These are phyloP conservation scores for Pichia nakasei DNA, from an alignment of 805 yeast species.

Conservation along the genomic window DNA sequence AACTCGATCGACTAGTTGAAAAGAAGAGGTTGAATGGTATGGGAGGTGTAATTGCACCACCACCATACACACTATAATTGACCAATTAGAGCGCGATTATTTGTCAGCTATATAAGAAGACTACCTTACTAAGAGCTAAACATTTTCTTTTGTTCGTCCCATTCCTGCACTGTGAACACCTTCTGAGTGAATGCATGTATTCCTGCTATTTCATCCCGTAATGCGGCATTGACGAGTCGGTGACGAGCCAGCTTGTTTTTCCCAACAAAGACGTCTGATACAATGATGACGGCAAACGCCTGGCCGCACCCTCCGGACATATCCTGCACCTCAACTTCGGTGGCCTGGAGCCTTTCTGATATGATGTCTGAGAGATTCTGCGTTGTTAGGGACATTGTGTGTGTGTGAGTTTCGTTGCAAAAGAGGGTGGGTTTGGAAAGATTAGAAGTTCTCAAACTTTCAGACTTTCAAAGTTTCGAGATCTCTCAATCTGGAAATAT, in stretches of 20 bases:
- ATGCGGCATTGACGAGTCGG: conserved; percentile 68
- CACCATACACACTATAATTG: conserved; percentile 18
- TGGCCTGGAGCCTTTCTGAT: conserved; percentile 48
- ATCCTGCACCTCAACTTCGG: conserved; percentile 64
- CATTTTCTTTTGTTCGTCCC: conserved; percentile 41
- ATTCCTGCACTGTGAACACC: conserved; percentile 81
- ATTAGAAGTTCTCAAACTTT: no score
- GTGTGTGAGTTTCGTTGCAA: not conserved
- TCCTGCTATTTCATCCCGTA: conserved; percentile 74
- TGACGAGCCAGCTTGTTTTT: conserved; percentile 83
- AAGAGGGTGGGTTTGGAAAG: no score
- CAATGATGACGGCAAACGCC: conserved; percentile 90
- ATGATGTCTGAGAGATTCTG: conserved; percentile 39
- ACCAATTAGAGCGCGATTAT: no score
- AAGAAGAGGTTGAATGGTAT: conserved; percentile 3
- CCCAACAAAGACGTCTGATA: conserved; percentile 59
- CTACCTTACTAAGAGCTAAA: conserved; percentile 4
- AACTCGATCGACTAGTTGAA: conserved; percentile 20
- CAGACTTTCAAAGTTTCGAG: no score
- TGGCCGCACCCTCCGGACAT: conserved; percentile 96
- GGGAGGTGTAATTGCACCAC: conserved; percentile 10
- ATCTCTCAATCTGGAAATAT: no score
- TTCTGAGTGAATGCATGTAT: conserved; percentile 97
- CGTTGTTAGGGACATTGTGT: conserved; percentile 9
- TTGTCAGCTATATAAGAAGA: no score